phyloP scores from a whole-genome alignment of 805 yeast genomes.

The Komagataella kurtzmanii region DNA sequence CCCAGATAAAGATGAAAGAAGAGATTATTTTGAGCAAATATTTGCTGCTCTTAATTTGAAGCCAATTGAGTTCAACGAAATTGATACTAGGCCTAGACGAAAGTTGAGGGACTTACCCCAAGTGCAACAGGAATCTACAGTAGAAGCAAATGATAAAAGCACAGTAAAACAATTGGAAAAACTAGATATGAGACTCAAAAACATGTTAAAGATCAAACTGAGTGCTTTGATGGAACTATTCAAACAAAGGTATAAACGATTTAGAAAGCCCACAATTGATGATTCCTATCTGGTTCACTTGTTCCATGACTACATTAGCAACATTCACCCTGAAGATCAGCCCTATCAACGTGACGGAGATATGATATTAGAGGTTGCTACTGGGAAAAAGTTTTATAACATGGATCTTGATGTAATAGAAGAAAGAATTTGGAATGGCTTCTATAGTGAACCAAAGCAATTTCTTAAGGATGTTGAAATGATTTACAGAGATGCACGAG shows the following conservation, averaged over 20 bases:
- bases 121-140: conserved; percentile 4
- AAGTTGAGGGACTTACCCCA: conserved; percentile 26
- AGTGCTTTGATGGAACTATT: conserved; percentile 84
- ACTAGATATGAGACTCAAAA: conserved; percentile 72
- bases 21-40: conserved; percentile 40
- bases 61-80: conserved; percentile 62
- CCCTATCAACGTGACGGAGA: conserved; percentile 44
- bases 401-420: conserved; percentile 93
- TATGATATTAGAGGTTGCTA: conserved; percentile 68
- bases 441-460: conserved; percentile 83
- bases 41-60: conserved; percentile 43
- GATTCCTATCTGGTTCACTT: conserved; percentile 61
- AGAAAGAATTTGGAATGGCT: conserved; percentile 95
- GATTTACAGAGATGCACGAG: conserved; percentile 68
- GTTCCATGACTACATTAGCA: conserved; percentile 40
- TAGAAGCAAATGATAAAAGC: neutral
- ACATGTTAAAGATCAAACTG: conserved; percentile 71
- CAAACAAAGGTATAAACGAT: conserved; percentile 76
- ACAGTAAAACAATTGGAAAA: conserved; percentile 37
- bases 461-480: conserved; percentile 73
- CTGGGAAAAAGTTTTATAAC: conserved; percentile 64
- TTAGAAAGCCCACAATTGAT: conserved; percentile 83
- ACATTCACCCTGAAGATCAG: conserved; percentile 12
- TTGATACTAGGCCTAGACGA: conserved; percentile 39
- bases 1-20: conserved; percentile 35